phyloP scores from a whole-genome alignment of 2,329 filamentous ascomycete species.

The Delphinella strobiligena region DNA sequence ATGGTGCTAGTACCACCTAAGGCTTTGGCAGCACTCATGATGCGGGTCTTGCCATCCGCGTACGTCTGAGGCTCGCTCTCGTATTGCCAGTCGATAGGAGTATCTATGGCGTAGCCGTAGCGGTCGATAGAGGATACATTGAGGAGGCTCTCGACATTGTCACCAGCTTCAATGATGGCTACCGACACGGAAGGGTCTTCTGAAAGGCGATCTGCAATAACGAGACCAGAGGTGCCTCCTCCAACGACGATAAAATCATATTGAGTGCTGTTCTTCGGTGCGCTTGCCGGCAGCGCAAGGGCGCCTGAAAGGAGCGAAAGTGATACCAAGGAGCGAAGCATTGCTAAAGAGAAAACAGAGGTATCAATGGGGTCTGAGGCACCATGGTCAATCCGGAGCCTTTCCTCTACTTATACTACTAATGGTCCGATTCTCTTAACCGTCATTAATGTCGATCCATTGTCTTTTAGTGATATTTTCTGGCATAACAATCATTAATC shows the following conservation, averaged over 20 bases:
- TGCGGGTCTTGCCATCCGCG: slow-evolving; percentile 1
- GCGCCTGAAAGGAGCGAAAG: not conserved
- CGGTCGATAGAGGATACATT: not conserved
- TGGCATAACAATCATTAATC: too few species aligned
- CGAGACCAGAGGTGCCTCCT: slow-evolving; percentile 76
- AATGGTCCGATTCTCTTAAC: too few species aligned
- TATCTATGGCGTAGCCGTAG: slow-evolving; percentile 1
- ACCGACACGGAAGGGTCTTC: slow-evolving; percentile 47
- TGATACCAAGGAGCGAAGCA: not conserved
- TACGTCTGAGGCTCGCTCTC: slow-evolving; percentile 36
- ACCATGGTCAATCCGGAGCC: too few species aligned
- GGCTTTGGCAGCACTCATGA: slow-evolving; percentile 18
- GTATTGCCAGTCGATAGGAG: slow-evolving; percentile 4
- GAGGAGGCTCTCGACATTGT: slow-evolving; percentile 1
- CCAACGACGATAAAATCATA: slow-evolving; percentile 82
- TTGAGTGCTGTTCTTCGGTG: not conserved
- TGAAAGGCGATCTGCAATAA: slow-evolving; percentile 66
- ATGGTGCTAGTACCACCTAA: slow-evolving; percentile 29
- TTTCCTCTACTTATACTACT: too few species aligned
- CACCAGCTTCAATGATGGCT: slow-evolving; percentile 5
- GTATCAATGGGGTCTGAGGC: too few species aligned
- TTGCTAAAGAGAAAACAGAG: too few species aligned
- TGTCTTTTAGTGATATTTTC: too few species aligned
- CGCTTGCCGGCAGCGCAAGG: slow-evolving; percentile 2
- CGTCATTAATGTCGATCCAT: too few species aligned